Conservation (phyloP, 805 yeast genomes). For the Ogataea siamensis region DNA sequence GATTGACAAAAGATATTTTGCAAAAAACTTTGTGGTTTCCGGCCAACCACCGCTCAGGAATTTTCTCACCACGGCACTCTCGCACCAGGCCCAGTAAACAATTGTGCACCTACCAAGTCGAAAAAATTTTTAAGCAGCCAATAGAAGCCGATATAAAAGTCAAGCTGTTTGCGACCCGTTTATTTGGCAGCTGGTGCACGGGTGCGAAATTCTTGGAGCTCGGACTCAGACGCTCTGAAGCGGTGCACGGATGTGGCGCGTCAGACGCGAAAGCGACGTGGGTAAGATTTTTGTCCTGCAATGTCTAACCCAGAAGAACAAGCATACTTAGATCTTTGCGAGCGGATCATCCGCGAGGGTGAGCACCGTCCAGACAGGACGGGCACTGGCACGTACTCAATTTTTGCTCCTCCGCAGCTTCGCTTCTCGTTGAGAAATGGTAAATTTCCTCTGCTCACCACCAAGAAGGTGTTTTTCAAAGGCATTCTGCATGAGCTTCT, state of each 20-base stretch:
- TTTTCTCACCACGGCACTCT: slow-evolving; percentile 14
- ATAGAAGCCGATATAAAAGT: slow-evolving; percentile 23
- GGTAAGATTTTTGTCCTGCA: neutral
- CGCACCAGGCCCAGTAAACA: slow-evolving; percentile 14
- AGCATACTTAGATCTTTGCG: slow-evolving; percentile 82
- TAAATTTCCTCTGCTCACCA: slow-evolving; percentile 83
- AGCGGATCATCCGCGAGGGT: slow-evolving; percentile 74
- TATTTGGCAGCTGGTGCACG: slow-evolving; percentile 11
- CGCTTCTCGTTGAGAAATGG: slow-evolving; percentile 75
- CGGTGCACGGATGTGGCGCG: slow-evolving; percentile 10
- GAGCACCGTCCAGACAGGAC: slow-evolving; percentile 94
- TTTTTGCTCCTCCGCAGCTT: slow-evolving; percentile 95
- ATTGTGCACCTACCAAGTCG: slow-evolving; percentile 11
- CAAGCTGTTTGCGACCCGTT: slow-evolving; percentile 13
- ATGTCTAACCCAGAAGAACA: slow-evolving; percentile 60
- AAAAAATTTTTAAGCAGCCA: slow-evolving; percentile 20
- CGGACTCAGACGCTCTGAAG: neutral
- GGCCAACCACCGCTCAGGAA: slow-evolving; percentile 16
- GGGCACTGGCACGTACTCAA: slow-evolving; percentile 89
- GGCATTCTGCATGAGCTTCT: slow-evolving; percentile 87
- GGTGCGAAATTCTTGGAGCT: neutral
- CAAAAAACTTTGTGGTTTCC: slow-evolving; percentile 12
- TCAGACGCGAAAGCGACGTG: slow-evolving; percentile 4
- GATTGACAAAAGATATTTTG: slow-evolving; percentile 14
- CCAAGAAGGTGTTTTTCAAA: slow-evolving; percentile 86